A percentile compares a stretch with the other conserved stretches of the same genome.
phyloP scores from a whole-genome alignment of 148 eudicot species.

The Amaranthus cruentus region DNA sequence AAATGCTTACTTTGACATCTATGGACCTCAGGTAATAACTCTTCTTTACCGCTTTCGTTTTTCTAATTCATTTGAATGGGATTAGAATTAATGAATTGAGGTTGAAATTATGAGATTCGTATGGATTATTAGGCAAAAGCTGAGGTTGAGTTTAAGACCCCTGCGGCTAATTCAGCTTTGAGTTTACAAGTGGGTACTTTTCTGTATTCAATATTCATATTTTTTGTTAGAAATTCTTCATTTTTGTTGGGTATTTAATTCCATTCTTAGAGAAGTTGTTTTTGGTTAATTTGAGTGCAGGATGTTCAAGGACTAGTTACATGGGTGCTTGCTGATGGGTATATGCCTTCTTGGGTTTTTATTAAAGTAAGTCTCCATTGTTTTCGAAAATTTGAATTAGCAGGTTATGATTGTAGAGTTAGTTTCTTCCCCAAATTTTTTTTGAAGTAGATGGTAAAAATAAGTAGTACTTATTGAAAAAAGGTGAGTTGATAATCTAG shows the following conservation, averaged over 20 bases:
- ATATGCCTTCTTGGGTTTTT: slow-evolving; percentile 90
- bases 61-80: not conserved
- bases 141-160: slow-evolving; percentile 55
- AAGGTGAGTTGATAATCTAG: not conserved
- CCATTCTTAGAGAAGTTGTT: not conserved
- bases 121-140: slow-evolving; percentile 58
- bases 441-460: not conserved
- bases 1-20: slow-evolving; percentile 55
- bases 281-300: slow-evolving; percentile 33
- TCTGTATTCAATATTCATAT: not conserved
- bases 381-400: not conserved
- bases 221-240: not conserved
- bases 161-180: slow-evolving; percentile 56
- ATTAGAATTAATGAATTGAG: not conserved
- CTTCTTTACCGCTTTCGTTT: not conserved
- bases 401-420: not conserved
- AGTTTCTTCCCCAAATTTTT: not conserved
- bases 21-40: slow-evolving; percentile 65
- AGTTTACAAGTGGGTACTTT: slow-evolving; percentile 54
- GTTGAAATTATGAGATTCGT: not conserved
- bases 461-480: not conserved
- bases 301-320: slow-evolving; percentile 90
- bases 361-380: slow-evolving; percentile 49
- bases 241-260: not conserved
- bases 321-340: slow-evolving; percentile 95